phyloP scores from a whole-genome alignment of 1,284 basidiomycete genomes.

The Fomitopsis betulina region DNA sequence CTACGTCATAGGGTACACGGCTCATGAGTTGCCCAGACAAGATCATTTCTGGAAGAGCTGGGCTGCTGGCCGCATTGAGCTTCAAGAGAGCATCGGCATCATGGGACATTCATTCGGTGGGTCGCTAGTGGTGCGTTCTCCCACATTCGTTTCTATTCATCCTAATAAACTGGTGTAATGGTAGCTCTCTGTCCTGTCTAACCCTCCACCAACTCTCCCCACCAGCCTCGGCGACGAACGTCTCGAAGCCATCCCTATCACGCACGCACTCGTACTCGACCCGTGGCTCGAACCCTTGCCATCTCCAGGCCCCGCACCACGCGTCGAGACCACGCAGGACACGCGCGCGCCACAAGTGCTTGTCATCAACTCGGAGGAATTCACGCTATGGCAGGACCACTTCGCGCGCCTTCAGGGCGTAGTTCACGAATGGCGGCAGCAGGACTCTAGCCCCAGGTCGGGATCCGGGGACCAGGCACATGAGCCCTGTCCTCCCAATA shows the following conservation, averaged over 20 bases:
- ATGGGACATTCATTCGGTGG: conserved; percentile 79
- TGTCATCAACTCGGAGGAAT: conserved; percentile 70
- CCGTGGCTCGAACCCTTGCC: conserved; percentile 78
- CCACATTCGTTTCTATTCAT: neutral
- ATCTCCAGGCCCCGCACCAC: conserved; percentile 41
- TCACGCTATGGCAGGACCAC: conserved; percentile 72
- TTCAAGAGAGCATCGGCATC: conserved; percentile 43
- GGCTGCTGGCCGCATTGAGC: conserved; percentile 27
- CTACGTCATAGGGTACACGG: conserved; percentile 11
- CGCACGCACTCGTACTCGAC: conserved; percentile 59
- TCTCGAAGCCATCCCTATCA: conserved; percentile 40
- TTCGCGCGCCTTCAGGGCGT: conserved; percentile 53
- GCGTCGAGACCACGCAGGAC: conserved; percentile 20
- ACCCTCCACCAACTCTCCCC: conserved; percentile 32
- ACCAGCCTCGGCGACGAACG: conserved; percentile 19
- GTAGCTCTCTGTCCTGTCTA: conserved; percentile 52
- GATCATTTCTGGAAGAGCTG: conserved; percentile 20
- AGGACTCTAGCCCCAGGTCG: neutral
- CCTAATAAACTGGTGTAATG: neutral
- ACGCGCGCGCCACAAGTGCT: conserved; percentile 37
- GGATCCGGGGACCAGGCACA: neutral
- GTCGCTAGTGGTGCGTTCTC: conserved; percentile 55
- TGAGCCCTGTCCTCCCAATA: neutral
- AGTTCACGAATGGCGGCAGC: conserved; percentile 45
- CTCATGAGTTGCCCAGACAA: conserved; percentile 8